A percentile compares a stretch with the other conserved stretches of the same genome.
Evolutionary conservation across 345 rosid species (phyloP).

Genomic region (Rubroshorea leprosula): DNA sequence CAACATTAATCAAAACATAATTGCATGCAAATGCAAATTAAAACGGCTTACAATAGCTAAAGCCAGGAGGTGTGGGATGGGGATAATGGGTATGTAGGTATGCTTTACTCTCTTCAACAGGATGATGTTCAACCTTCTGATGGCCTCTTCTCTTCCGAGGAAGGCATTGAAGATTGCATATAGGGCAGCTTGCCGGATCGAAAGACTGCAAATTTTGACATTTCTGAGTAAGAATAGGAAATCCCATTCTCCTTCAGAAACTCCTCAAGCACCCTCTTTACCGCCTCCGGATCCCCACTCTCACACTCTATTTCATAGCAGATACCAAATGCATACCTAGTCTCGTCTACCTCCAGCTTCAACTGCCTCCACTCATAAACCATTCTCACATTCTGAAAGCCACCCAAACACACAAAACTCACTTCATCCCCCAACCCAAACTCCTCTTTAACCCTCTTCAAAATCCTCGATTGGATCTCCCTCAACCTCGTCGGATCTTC

Average conservation of each 20-base stretch:
- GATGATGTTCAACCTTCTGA: too few relatives aligned
- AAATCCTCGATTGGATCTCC: conserved; percentile 45
- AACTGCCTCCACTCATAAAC: conserved; percentile 66
- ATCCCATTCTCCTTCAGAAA: conserved; percentile 53
- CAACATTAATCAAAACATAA: too few relatives aligned
- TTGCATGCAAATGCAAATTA: too few relatives aligned
- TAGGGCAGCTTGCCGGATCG: conserved; percentile 64
- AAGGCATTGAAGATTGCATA: too few relatives aligned
- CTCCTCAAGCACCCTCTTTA: conserved; percentile 54
- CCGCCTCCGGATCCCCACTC: conserved; percentile 60
- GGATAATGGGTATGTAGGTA: too few relatives aligned
- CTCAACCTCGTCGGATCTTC: conserved; percentile 39
- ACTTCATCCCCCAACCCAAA: conserved; percentile 42
- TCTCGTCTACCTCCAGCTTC: conserved; percentile 83
- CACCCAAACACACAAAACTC: conserved; percentile 69
- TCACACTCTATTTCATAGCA: conserved; percentile 85
- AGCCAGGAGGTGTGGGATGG: too few relatives aligned
- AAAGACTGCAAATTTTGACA: conserved; percentile 74
- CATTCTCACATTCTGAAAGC: conserved; percentile 68
- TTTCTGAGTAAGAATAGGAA: conserved; percentile 46
- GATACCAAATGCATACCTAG: conserved; percentile 58
- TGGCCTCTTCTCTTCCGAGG: too few relatives aligned
- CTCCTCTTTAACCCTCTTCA: conserved; percentile 62
- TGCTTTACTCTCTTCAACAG: too few relatives aligned
- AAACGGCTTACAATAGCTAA: too few relatives aligned